Conservation (phyloP, 2,329 filamentous ascomycete genomes). For the Leptographium lundbergii region DNA sequence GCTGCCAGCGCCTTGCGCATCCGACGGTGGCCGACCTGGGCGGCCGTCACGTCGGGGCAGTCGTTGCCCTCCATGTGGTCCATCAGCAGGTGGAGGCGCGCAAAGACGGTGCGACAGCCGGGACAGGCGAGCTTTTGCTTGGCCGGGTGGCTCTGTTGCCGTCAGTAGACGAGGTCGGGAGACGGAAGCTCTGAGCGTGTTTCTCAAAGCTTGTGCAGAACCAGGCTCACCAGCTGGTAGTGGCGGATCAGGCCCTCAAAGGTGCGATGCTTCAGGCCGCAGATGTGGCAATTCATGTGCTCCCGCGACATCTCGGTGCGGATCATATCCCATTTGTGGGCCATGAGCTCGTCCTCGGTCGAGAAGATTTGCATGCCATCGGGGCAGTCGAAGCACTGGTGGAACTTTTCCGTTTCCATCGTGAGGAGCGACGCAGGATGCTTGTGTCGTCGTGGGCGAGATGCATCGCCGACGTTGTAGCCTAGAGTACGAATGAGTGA, state of each 20-base stretch:
- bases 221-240: constrained; percentile 19
- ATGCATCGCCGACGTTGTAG: too few species aligned
- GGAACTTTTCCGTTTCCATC: constrained; percentile 3
- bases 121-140: constrained; percentile 32
- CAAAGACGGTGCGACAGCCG: constrained; percentile 29
- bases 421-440: too few species aligned
- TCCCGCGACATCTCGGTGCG: constrained; percentile 11
- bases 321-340: constrained; percentile 18
- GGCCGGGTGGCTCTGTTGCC: constrained; percentile 23
- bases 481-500: too few species aligned
- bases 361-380: constrained; percentile 10
- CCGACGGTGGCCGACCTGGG: constrained; percentile 3
- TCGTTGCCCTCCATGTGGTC: constrained; percentile 30
- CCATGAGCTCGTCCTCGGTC: constrained; percentile 11
- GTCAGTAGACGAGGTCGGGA: neutral
- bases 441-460: too few species aligned
- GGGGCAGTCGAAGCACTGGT: constrained; percentile 11
- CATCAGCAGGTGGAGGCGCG: constrained; percentile 25
- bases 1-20: constrained; percentile 17
- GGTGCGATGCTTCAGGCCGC: constrained; percentile 23
- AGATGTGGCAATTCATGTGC: constrained; percentile 25
- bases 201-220: too few species aligned
- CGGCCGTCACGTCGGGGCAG: constrained; percentile 23
- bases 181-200: too few species aligned
- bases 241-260: constrained; percentile 20